Evolutionary conservation across 352 stramenopile genomes (phyloP).

Genomic region (Globisporangium yorkense): DNA sequence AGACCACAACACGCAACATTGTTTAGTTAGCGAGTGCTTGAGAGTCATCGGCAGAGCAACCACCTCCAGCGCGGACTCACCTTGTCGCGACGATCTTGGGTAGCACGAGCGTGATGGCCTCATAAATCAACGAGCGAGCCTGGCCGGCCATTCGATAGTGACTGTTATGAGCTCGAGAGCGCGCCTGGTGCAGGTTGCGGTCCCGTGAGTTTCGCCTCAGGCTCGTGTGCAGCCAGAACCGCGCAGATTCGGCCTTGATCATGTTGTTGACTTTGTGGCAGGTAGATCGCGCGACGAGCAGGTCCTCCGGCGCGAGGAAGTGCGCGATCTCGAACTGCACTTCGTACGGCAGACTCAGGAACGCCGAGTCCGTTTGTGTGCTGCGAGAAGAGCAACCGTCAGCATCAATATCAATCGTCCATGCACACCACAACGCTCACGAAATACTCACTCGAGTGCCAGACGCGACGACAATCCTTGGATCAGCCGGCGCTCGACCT

Average conservation of each 20-base stretch:
- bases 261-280: slow-evolving; percentile 82
- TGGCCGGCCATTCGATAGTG: slow-evolving; percentile 40
- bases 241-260: slow-evolving; percentile 73
- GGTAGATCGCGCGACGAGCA: slow-evolving; percentile 62
- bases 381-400: slow-evolving; percentile 20
- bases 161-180: slow-evolving; percentile 41
- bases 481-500: slow-evolving; percentile 58
- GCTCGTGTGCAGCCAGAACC: slow-evolving; percentile 81
- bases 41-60: not conserved
- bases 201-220: slow-evolving; percentile 65
- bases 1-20: too few relatives aligned
- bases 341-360: slow-evolving; percentile 76
- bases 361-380: slow-evolving; percentile 48
- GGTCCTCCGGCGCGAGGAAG: slow-evolving; percentile 70
- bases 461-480: slow-evolving; percentile 36
- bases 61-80: not conserved
- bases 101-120: slow-evolving; percentile 68
- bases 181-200: slow-evolving; percentile 32
- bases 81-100: slow-evolving; percentile 70
- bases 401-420: not conserved
- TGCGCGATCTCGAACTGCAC: slow-evolving; percentile 74
- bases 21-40: not conserved
- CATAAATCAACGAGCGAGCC: slow-evolving; percentile 70
- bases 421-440: not conserved
- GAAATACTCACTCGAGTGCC: slow-evolving; percentile 30